A percentile compares a stretch with the other conserved stretches of the same genome.
Conservation (phyloP, 2,329 filamentous ascomycete species). For the Herpomyces periplanetae region DNA sequence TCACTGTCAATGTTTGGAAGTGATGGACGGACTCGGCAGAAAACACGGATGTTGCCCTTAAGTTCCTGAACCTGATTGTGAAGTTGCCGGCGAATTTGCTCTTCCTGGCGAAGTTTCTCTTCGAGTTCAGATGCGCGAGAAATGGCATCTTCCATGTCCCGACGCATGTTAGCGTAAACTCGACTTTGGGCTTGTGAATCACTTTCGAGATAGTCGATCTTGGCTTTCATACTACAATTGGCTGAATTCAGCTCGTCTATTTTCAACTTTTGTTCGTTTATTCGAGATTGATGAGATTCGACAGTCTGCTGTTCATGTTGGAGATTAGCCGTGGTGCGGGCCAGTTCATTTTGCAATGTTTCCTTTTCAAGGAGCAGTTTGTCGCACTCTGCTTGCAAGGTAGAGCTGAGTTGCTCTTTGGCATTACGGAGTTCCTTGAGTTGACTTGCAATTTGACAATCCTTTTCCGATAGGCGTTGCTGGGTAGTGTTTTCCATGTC, state of each 20-base stretch:
- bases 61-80: slow-evolving; percentile 95
- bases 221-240: slow-evolving; percentile 31
- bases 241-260: slow-evolving; percentile 29
- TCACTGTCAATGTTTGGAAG: too few species aligned
- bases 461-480: slow-evolving; percentile 15
- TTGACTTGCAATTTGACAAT: slow-evolving; percentile 11
- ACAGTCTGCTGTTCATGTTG: slow-evolving; percentile 16
- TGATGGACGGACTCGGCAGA: slow-evolving; percentile 63
- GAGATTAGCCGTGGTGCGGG: slow-evolving; percentile 9
- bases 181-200: slow-evolving; percentile 61
- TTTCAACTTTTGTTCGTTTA: slow-evolving; percentile 8
- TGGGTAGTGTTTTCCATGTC: slow-evolving; percentile 10
- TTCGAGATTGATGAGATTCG: slow-evolving; percentile 16
- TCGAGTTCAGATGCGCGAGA: slow-evolving; percentile 25
- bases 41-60: slow-evolving; percentile 90
- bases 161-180: slow-evolving; percentile 42
- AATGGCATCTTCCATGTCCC: slow-evolving; percentile 36
- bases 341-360: slow-evolving; percentile 12
- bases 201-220: slow-evolving; percentile 60
- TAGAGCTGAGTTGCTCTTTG: slow-evolving; percentile 9
- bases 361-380: slow-evolving; percentile 9
- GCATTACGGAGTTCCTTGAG: slow-evolving; percentile 12
- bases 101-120: slow-evolving; percentile 55
- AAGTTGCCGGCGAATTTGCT: slow-evolving; percentile 52
- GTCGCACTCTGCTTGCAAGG: slow-evolving; percentile 10